Evolutionary conservation across 129 eudicot genomes (phyloP).

Genomic region (Kitagawia praeruptora): DNA sequence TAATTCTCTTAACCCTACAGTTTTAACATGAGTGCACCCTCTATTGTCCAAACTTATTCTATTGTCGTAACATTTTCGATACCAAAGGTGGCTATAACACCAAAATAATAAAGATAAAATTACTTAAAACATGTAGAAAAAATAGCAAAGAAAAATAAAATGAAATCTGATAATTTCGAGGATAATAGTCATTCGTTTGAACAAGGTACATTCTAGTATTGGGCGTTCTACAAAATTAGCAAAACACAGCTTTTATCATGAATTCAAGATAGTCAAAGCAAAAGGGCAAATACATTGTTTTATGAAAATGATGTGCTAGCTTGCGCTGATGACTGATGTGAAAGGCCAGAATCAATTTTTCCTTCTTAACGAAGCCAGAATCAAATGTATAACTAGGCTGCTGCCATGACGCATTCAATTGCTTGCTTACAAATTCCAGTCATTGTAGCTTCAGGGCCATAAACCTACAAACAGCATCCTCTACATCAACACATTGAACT

Average conservation of each 20-base stretch:
- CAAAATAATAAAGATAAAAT: too few relatives aligned
- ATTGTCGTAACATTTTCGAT: too few relatives aligned
- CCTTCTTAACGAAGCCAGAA: background rate
- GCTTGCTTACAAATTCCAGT: slow-evolving; percentile 90
- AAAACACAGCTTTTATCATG: background rate
- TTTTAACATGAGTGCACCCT: too few relatives aligned
- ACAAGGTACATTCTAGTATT: background rate
- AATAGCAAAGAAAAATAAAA: background rate
- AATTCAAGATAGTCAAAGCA: background rate
- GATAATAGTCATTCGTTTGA: background rate
- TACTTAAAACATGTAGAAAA: too few relatives aligned
- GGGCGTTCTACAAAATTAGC: background rate
- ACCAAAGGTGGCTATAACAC: background rate
- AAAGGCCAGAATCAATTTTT: background rate
- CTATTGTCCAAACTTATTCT: too few relatives aligned
- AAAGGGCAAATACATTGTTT: background rate
- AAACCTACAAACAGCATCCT: slow-evolving; percentile 35
- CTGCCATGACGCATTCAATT: slow-evolving; percentile 67
- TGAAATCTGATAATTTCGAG: background rate
- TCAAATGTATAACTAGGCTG: slow-evolving; percentile 8
- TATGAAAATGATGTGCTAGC: background rate
- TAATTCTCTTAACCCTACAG: too few relatives aligned
- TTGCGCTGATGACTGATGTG: background rate
- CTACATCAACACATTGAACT: background rate
- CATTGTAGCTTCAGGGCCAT: slow-evolving; percentile 91